Conservation (phyloP, 2,329 filamentous ascomycete species). For the Daldinia sp. region DNA sequence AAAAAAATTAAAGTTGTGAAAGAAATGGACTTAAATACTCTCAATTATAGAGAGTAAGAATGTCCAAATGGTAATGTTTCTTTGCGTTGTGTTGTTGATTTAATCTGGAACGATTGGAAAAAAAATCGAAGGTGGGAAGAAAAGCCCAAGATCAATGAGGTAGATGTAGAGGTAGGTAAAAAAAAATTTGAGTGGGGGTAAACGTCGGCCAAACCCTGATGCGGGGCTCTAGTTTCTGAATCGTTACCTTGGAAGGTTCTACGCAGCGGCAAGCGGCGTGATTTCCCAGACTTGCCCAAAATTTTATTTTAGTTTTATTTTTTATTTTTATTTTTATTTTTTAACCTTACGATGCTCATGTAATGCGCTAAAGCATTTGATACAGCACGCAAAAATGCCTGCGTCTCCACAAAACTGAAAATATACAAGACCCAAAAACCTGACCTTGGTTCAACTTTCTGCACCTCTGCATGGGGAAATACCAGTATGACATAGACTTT, state of each 20-base stretch:
- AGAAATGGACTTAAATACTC: conserved; percentile 42
- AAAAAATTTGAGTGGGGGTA: conserved; percentile 48
- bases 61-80: conserved; percentile 33
- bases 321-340: conserved; percentile 11
- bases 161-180: conserved; percentile 33
- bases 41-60: conserved; percentile 41
- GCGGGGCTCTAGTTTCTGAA: conserved; percentile 18
- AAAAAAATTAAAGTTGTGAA: conserved; percentile 40
- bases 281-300: neutral
- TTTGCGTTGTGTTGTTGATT: conserved; percentile 33
- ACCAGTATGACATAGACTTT: neutral
- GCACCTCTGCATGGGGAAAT: conserved; percentile 2
- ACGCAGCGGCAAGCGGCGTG: conserved; percentile 8
- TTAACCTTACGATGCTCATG: neutral
- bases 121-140: conserved; percentile 39
- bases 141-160: conserved; percentile 34
- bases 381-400: too few relatives aligned
- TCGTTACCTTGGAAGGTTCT: conserved; percentile 19
- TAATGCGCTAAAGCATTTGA: too few relatives aligned
- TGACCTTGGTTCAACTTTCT: neutral
- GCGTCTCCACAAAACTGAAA: conserved; percentile 10
- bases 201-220: conserved; percentile 43
- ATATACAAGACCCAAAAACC: neutral
- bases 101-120: conserved; percentile 37
- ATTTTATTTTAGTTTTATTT: neutral